These are phyloP conservation scores for Zasmidium angulare DNA, from an alignment of 2,329 filamentous ascomycete genomes.

Conservation along the genomic window DNA sequence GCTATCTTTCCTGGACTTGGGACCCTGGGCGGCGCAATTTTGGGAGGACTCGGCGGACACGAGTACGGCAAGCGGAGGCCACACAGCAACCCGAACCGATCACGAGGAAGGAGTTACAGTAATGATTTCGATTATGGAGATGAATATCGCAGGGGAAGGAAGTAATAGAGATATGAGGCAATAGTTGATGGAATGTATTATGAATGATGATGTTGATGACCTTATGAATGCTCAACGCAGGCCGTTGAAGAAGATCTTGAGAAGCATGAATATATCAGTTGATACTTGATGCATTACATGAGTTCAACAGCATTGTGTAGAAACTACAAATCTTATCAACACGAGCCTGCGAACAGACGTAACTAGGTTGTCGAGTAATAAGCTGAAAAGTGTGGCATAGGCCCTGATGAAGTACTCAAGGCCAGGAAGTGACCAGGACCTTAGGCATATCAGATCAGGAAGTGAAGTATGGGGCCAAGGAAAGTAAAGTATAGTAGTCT, in stretches of 20 bases:
- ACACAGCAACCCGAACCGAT: conserved; percentile 19
- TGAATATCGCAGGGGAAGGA: conserved; percentile 22
- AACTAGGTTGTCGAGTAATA: no score
- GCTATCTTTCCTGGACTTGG: conserved; percentile 46
- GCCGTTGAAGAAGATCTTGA: conserved; percentile 5
- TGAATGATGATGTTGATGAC: neutral
- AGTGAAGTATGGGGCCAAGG: no score
- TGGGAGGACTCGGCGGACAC: conserved; percentile 45
- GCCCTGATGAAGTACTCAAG: no score
- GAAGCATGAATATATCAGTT: no score
- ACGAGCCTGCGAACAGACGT: no score
- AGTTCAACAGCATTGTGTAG: no score
- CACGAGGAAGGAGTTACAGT: conserved; percentile 17
- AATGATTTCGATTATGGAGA: conserved; percentile 21
- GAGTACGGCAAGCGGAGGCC: conserved; percentile 38
- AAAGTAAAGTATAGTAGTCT: no score
- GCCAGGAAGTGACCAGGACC: no score
- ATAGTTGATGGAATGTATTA: neutral
- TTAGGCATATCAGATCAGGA: no score
- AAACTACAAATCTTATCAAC: neutral
- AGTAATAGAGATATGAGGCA: conserved; percentile 15
- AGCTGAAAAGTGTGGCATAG: no score
- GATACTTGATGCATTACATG: no score
- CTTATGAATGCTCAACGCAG: conserved; percentile 12
- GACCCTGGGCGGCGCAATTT: conserved; percentile 38